A percentile compares a stretch with the other conserved stretches of the same genome.
These are phyloP conservation scores for Yamadazyma trypodendri DNA, from an alignment of 1,139 yeast species.

Conservation along the genomic window DNA sequence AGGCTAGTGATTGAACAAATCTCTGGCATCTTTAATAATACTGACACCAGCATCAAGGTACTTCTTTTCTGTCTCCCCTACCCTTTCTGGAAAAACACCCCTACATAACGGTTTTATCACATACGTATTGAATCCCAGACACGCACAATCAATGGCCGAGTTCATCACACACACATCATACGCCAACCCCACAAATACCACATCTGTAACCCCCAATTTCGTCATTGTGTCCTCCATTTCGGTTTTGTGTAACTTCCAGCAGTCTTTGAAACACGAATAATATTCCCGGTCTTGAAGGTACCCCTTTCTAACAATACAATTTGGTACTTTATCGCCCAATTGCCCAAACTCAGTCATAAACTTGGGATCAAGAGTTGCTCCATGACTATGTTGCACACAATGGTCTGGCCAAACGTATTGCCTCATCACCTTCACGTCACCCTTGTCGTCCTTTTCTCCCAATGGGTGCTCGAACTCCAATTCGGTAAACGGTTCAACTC, in stretches of 20 bases:
- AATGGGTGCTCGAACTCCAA: conserved; percentile 54
- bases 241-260: conserved; percentile 72
- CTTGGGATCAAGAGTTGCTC: conserved; percentile 61
- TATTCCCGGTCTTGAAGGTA: conserved; percentile 70
- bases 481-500: conserved; percentile 51
- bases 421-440: conserved; percentile 23
- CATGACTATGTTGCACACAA: conserved; percentile 70
- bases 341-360: conserved; percentile 26
- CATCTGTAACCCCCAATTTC: conserved; percentile 50
- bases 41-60: conserved; percentile 30
- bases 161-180: conserved; percentile 80
- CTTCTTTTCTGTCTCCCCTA: conserved; percentile 24
- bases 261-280: conserved; percentile 85
- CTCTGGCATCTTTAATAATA: conserved; percentile 17
- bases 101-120: conserved; percentile 55
- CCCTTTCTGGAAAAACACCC: conserved; percentile 35
- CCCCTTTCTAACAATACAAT: conserved; percentile 65
- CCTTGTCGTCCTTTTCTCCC: conserved; percentile 28
- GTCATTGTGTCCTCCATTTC: conserved; percentile 54
- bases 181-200: conserved; percentile 79
- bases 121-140: conserved; percentile 59
- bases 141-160: conserved; percentile 69
- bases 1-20: too few species aligned
- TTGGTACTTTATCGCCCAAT: conserved; percentile 24
- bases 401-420: conserved; percentile 88